Base-by-base conservation (phyloP, 2,329 filamentous ascomycete genomes). In the Bertia moriformis region DNA sequence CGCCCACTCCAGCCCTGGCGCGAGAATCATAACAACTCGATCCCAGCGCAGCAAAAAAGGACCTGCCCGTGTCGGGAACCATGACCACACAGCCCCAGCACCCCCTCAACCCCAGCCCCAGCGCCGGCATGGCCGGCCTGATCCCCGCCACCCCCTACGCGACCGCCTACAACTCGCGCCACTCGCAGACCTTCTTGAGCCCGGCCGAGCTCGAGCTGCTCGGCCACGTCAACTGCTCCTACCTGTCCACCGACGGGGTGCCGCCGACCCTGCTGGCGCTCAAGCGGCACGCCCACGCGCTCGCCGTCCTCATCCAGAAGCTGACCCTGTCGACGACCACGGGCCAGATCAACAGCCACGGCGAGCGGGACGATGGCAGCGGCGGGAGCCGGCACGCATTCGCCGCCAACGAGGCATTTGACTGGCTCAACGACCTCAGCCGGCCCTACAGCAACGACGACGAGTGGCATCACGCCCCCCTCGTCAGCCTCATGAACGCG, bases 281-380 rank as follows among this genome's bases (percentile, higher is more conserved):
- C 24, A 78, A 78, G 51, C 65, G 72, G 48, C 73, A 78, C 44
- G 69, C 70, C 0, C 73, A 76, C 40, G 65, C 68, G n/a, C 61
- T 78, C 14, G 55, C 60, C 22, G 60, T 66, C 13, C 58, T 77
- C 37, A 73, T 78, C 43, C 59, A 60, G 3, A 53, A 58, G 32
- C 51, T 76, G 10, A 59, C 58, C 2, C 57, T 69, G 3, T 61
- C 57, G 5, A 50, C 56, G 4, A 45, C 44, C 7, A 44, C 46
- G 3, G 46, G 46, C 4, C 37, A 54, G 3, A 42, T 44, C 17
- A 45, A 57, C 17, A 45, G 48, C 5, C 45, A 46, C 3, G 49
- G 45, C 14, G 36, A 39, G n/a, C 36, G 27, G 14, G 41, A 44
- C 37, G 42, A 41, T 7, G 32, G 18, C 18, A 42, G 12, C 37